Evolutionary conservation across 805 yeast genomes (phyloP), one percentile per base, ranked within the genome.

Genomic region (Ogataea neopini): DNA sequence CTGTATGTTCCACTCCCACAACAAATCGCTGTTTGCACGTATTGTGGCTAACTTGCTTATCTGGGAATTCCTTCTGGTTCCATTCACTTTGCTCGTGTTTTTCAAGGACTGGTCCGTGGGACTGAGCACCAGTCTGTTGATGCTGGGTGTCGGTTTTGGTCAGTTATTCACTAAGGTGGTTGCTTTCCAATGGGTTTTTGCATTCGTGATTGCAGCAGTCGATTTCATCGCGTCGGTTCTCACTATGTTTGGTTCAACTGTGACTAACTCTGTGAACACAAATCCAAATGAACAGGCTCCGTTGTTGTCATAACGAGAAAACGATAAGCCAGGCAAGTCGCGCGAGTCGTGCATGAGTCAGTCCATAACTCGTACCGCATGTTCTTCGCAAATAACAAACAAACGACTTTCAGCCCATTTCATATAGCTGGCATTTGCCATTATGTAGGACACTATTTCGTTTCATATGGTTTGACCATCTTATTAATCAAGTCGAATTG

Each of bases 131-230:
- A 67, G 84, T 25, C 72, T 79, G 56, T 68, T 88, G 57, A 70
- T 76, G 51, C 74, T 85, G 47, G 91, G 87, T 29, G 63, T 88
- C 38, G 92, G 83, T 3, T 70, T 85, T 38, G 84, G 84, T 45
- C 96, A 88, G 67, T 62, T 88, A 45, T 73, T 81, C 60, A 77
- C 81, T 40, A 84, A 79, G 67, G 70, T 80, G 30, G 75, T 88
- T 68, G 92, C 92, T 2, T 73, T 88, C 54, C 96, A 88, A 70
- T 88, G 96, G 96, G 79, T 85, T 54, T 88, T 88, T 70, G 95
- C 90, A 3, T 80, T 85, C 53, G 65, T 77, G 45, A 86, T 86
- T 51, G 68, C 86, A 8, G 82, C 79, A 4, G 45, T 82, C 25
- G 73, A 84, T 62, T 74, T 82, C 48, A 58, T 82, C 17, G 63